phyloP scores from a whole-genome alignment of 176 grass and related monocot species.

The Tillandsia fasciculata region DNA sequence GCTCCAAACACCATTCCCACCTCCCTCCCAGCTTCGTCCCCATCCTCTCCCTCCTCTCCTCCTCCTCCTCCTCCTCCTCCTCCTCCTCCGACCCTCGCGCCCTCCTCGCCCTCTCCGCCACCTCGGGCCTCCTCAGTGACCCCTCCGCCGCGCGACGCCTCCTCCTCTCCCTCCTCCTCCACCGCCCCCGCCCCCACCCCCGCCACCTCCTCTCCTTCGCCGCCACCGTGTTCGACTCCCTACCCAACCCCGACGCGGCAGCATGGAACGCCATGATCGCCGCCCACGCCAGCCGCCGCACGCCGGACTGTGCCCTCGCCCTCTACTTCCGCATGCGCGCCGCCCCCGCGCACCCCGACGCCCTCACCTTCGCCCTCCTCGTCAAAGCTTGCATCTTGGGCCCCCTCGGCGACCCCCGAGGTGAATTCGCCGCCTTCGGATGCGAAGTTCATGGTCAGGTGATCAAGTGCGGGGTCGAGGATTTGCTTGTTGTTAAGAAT shows the following conservation, averaged over 20 bases:
- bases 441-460: conserved; percentile 37
- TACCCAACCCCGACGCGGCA: conserved; percentile 2
- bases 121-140: conserved; percentile 8
- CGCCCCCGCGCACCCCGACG: conserved; percentile 21
- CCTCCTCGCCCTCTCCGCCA: conserved; percentile 2
- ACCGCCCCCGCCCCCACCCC: background rate
- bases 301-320: conserved; percentile 14
- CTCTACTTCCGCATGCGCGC: conserved; percentile 49
- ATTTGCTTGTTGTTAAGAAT: conserved; percentile 48
- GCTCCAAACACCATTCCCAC: background rate
- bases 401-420: conserved; percentile 8
- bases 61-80: background rate
- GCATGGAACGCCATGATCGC: conserved; percentile 7
- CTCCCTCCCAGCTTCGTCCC: background rate
- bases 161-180: conserved; percentile 7
- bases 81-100: background rate
- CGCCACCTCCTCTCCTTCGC: background rate
- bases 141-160: conserved; percentile 13
- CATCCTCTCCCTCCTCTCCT: background rate
- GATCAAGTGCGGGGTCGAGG: conserved; percentile 38
- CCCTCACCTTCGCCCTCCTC: conserved; percentile 50
- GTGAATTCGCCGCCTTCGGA: background rate
- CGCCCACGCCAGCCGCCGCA: conserved; percentile 30
- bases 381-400: conserved; percentile 14
- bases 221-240: background rate